Evolutionary conservation across 345 rosid species (phyloP).

Genomic region (Sapria himalayana): DNA sequence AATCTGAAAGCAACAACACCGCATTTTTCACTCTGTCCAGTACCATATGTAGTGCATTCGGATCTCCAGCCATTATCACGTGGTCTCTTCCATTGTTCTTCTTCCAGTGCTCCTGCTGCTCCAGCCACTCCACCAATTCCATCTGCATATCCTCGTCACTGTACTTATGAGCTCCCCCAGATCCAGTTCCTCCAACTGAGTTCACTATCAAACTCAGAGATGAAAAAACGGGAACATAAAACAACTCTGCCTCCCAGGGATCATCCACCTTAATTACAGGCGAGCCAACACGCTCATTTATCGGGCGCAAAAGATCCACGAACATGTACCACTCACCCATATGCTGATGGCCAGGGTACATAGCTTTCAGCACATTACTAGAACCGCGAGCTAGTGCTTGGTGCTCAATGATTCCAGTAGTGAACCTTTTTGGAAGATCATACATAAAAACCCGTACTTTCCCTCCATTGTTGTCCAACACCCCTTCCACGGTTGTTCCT

Average conservation of each 20-base stretch:
- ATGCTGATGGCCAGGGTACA: conserved; percentile 96
- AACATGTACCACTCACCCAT: conserved; percentile 95
- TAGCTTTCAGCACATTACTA: conserved; percentile 11
- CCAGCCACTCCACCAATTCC: conserved; percentile 59
- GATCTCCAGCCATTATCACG: conserved; percentile 70
- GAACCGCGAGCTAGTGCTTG: conserved; percentile 65
- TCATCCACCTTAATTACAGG: conserved; percentile 35
- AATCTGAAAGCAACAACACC: conserved; percentile 49
- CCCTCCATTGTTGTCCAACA: neutral
- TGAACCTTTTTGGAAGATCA: conserved; percentile 63
- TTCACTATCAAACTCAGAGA: conserved; percentile 68
- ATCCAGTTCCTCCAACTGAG: conserved; percentile 17
- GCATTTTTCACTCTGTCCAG: conserved; percentile 53
- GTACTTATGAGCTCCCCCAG: conserved; percentile 24
- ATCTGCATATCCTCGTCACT: conserved; percentile 84
- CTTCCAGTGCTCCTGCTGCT: conserved; percentile 63
- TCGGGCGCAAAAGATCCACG: conserved; percentile 42
- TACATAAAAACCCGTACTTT: conserved; percentile 52
- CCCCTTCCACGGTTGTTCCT: neutral
- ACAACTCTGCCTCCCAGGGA: conserved; percentile 73
- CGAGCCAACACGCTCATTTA: conserved; percentile 38
- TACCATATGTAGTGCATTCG: conserved; percentile 55
- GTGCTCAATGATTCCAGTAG: conserved; percentile 51
- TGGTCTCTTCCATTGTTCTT: conserved; percentile 64
- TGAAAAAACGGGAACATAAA: conserved; percentile 72